Conservation (phyloP, 306 rosid genomes). For the Cyclanthera cordifolia region DNA sequence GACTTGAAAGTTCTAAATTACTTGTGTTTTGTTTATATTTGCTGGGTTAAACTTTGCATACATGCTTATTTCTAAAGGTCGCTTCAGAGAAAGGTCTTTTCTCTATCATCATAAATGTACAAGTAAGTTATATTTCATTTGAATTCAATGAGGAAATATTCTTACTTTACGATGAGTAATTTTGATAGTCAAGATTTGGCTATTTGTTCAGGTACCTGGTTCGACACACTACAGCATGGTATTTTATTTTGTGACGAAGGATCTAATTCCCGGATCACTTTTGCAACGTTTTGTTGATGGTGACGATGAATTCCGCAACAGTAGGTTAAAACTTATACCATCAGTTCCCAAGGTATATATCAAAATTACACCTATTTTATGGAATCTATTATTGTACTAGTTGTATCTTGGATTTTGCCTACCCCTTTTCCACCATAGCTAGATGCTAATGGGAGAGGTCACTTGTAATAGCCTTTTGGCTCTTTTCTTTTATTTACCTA, state of each 20-base stretch:
- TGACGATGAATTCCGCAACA: slow-evolving; percentile 93
- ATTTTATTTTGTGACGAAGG: slow-evolving; percentile 80
- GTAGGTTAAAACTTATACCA: slow-evolving; percentile 94
- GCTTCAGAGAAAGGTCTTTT: slow-evolving; percentile 91
- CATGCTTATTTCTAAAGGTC: slow-evolving; percentile 39
- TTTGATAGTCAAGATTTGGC: slow-evolving; percentile 15
- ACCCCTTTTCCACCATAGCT: no score
- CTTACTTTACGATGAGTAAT: background rate
- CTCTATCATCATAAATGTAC: slow-evolving; percentile 68
- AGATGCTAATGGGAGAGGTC: no score
- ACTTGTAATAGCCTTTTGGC: no score
- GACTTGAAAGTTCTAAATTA: background rate
- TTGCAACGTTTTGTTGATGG: slow-evolving; percentile 95
- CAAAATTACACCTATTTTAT: background rate
- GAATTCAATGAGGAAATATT: slow-evolving; percentile 1
- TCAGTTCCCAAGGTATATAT: slow-evolving; percentile 82
- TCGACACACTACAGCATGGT: slow-evolving; percentile 97
- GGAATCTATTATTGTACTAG: no score
- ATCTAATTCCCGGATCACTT: slow-evolving; percentile 76
- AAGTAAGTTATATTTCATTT: slow-evolving; percentile 48
- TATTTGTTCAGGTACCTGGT: slow-evolving; percentile 61
- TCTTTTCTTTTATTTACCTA: no score
- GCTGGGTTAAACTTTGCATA: background rate
- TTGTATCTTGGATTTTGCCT: no score
- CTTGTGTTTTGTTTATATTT: no score